Base-by-base conservation (phyloP, 345 rosid genomes). In the Boechera stricta region DNA sequence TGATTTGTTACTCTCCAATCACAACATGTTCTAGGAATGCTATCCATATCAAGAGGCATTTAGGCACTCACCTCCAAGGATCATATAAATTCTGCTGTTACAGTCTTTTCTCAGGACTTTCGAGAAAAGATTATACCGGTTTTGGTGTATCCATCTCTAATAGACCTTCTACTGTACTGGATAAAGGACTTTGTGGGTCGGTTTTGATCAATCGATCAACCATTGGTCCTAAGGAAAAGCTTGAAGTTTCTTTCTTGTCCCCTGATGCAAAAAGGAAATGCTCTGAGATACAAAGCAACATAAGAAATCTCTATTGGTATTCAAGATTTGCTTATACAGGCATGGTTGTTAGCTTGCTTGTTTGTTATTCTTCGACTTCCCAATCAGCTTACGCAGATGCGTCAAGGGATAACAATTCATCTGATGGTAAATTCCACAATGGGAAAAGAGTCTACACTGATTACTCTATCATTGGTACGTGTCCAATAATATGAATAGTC, bases 371-470 rank as follows among this genome's bases (percentile, higher is more conserved):
- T 77, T 88, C 93, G 11, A 84, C 75, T 84, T 81, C 87, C 57
- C 81, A 85, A 68, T 86, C 90, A 69, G 82, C 76, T 28, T 77
- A 79, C 59, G 89, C 99, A 60, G 92, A 92, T 78, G 84, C 90
- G 51, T 73, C 82, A 11, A 64, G 41, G 32, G 82, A 58, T 64
- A 83, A 77, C 51, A 79, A 10, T 47, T 59, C 47, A 10, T 66
- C 86, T 29, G 16, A 77, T 81, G 81, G 51, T 63, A 81, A 83
- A 77, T 52, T 73, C 41, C 81, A 82, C 13, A 87, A 87, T 71
- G 98, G 98, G 64, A 95, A 90, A 84, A 85, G 85, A 79, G 94
- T 89, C 10, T 92, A 79, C 66, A 88, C 91, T 21, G 90, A 92
- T 74, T 95, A 90, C 82, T 86, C 92, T 31, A 79, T 95, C 73